Conservation (phyloP, 2,329 filamentous ascomycete genomes). For the Colletotrichum sp. region DNA sequence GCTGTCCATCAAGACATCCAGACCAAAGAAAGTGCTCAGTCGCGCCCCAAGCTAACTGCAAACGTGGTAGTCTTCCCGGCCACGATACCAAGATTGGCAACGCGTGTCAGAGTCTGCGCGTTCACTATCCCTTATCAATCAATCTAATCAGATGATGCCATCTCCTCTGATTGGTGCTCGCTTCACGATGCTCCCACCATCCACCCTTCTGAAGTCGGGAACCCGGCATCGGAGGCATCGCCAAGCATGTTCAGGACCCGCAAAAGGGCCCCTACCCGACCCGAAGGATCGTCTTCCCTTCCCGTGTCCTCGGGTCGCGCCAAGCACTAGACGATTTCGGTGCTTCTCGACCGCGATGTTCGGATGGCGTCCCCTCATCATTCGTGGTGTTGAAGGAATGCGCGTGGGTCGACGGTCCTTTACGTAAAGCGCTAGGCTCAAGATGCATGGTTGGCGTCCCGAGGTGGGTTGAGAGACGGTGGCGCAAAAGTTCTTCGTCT, state of each 20-base stretch:
- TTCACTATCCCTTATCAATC: background rate
- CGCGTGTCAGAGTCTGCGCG: background rate
- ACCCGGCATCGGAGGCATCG: background rate
- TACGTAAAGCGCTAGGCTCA: background rate
- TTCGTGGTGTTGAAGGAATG: background rate
- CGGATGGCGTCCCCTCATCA: background rate
- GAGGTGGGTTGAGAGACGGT: background rate
- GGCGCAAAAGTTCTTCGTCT: background rate
- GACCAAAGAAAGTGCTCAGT: background rate
- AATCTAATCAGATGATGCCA: background rate
- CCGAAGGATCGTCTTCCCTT: background rate
- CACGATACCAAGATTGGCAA: background rate
- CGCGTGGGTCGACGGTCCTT: background rate
- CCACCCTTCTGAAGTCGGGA: background rate
- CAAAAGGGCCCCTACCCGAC: background rate
- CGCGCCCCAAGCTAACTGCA: background rate
- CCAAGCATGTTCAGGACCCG: background rate
- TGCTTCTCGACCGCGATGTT: background rate
- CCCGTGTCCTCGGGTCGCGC: background rate
- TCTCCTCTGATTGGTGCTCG: background rate
- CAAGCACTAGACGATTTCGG: background rate
- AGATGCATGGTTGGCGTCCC: background rate
- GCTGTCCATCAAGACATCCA: background rate
- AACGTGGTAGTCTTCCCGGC: background rate
- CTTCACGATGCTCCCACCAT: background rate